Percentiles rank a stretch among this genome's conserved stretches.
These are phyloP conservation scores for Atkinsonella hypoxylon DNA, from an alignment of 2,329 filamentous ascomycete genomes.

Conservation along the genomic window DNA sequence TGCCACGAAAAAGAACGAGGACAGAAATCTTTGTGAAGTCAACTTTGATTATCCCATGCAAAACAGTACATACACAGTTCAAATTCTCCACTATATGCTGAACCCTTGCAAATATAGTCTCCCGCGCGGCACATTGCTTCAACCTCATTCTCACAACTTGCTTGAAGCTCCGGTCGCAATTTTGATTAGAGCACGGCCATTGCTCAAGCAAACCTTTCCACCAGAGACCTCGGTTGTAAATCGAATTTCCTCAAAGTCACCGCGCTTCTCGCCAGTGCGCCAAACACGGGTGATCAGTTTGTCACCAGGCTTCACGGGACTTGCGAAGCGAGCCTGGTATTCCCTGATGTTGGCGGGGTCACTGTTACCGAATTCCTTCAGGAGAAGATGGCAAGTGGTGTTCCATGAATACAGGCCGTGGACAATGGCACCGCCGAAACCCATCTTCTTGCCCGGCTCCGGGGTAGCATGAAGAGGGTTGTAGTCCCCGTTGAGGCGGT, in stretches of 20 bases:
- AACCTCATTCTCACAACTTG: slow-evolving; percentile 40
- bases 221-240: slow-evolving; percentile 69
- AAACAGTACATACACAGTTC: neutral
- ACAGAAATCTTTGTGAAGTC: neutral
- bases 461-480: slow-evolving; percentile 85
- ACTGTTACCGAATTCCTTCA: slow-evolving; percentile 61
- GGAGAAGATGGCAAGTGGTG: slow-evolving; percentile 57
- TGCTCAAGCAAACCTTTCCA: slow-evolving; percentile 77
- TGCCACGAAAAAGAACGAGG: neutral
- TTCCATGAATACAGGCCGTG: slow-evolving; percentile 89
- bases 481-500: slow-evolving; percentile 85
- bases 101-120: neutral
- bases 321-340: slow-evolving; percentile 81
- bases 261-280: slow-evolving; percentile 55
- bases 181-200: slow-evolving; percentile 72
- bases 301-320: slow-evolving; percentile 72
- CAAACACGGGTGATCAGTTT: slow-evolving; percentile 74
- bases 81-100: neutral
- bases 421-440: slow-evolving; percentile 79
- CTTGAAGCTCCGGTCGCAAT: slow-evolving; percentile 42
- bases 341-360: slow-evolving; percentile 74
- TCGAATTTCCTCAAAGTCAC: slow-evolving; percentile 66
- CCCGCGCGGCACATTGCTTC: neutral
- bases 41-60: neutral
- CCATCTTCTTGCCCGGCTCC: slow-evolving; percentile 78